A percentile compares a stretch with the other conserved stretches of the same genome.
Conservation (phyloP, 495 filamentous ascomycete genomes). For the Penicillium parvum region DNA sequence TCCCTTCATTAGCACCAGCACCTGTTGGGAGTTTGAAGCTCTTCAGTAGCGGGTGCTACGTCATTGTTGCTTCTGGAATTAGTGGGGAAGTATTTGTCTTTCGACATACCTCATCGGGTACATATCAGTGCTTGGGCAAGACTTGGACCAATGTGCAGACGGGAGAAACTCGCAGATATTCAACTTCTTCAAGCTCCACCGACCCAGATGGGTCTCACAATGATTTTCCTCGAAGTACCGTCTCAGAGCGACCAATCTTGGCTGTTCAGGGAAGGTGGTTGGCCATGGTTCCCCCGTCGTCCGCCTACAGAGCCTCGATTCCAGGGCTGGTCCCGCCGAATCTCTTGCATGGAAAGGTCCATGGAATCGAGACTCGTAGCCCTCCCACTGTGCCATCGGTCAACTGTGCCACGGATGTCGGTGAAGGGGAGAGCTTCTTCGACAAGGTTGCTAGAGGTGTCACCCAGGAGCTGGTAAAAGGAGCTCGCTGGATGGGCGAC, state of each 20-base stretch:
- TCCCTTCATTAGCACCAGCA: slow-evolving; percentile 48
- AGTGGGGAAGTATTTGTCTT: slow-evolving; percentile 88
- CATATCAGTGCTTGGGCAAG: slow-evolving; percentile 76
- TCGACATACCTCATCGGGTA: slow-evolving; percentile 38
- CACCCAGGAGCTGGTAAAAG: slow-evolving; percentile 85
- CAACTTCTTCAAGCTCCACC: slow-evolving; percentile 51
- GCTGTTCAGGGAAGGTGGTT: slow-evolving; percentile 78
- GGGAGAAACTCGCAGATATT: slow-evolving; percentile 42
- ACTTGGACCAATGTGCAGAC: slow-evolving; percentile 78
- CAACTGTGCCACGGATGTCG: slow-evolving; percentile 71
- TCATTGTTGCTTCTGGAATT: slow-evolving; percentile 70
- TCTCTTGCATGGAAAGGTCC: slow-evolving; percentile 49
- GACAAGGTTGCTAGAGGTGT: slow-evolving; percentile 83
- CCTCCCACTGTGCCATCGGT: slow-evolving; percentile 71
- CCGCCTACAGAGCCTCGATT: slow-evolving; percentile 65
- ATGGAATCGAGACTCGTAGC: slow-evolving; percentile 63
- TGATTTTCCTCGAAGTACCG: slow-evolving; percentile 42
- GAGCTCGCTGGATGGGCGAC: slow-evolving; percentile 80
- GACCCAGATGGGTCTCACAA: slow-evolving; percentile 50
- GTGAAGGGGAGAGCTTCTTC: slow-evolving; percentile 73
- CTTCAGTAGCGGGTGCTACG: slow-evolving; percentile 58
- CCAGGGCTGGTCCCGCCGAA: slow-evolving; percentile 49
- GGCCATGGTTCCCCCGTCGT: slow-evolving; percentile 71
- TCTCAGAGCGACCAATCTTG: slow-evolving; percentile 59
- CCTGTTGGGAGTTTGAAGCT: slow-evolving; percentile 69